Evolutionary conservation across 1,284 basidiomycete genomes (phyloP), one percentile per base, ranked within the genome.

Genomic region (Inonotus obliquus): DNA sequence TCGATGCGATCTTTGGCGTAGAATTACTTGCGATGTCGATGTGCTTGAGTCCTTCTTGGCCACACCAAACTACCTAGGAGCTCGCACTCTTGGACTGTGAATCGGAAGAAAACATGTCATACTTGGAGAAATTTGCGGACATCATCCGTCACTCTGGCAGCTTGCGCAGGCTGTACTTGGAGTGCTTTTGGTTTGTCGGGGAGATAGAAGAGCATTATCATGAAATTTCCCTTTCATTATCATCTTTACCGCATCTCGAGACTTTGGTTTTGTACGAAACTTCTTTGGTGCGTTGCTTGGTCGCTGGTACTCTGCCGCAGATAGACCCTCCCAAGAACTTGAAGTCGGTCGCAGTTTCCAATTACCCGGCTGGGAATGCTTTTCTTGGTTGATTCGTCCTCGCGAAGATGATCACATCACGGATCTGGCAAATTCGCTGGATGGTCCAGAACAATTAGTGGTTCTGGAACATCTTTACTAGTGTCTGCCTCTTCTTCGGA

Each of bases 251-350:
- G 11, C 44, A 19, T 37, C 29, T 60, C 2, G 54, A 54, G 25
- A 60, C 52, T 35, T 54, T 60, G 52, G 52, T 60, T 23, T 13
- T 60, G 39, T 51, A 60, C 32, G 44, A n/a, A 25, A 23, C 35
- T 10, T 9, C 17, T 21, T 19, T 17, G 17, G 21, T 44, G 11
- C 11, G 17, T 7, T 10, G 11, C 13, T 13, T 10, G 14, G 38
- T 29, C 2, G 21, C 19, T 32, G 21, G 39, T 2, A 3, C 29
- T 25, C 49, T 53, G 21, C 25, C 25, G n/a, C n/a, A 14, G 11
- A 7, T 53, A n/a, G 37, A 52, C 23, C 37, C 51, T 13, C 58
- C 58, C 35, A 41, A n/a, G 25, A 27, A 13, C 21, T 35, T 60
- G 19, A n/a, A 41, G 21, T 52, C 58, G 4, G 38, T 60, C 39